phyloP scores from a whole-genome alignment of 2,329 filamentous ascomycete species.

The Aspergillus texensis region DNA sequence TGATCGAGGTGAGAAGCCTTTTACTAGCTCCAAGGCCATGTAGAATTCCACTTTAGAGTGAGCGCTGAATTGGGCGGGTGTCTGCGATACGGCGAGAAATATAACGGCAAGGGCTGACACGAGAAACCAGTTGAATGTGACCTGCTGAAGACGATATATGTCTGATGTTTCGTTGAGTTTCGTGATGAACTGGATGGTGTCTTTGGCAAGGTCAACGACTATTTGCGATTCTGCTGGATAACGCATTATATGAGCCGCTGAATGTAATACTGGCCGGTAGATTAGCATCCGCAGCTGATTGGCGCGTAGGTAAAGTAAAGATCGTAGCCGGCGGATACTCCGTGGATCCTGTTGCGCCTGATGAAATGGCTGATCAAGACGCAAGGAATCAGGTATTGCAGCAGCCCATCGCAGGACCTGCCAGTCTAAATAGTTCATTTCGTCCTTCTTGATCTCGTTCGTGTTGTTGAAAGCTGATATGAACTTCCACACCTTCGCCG shows the following conservation, averaged over 20 bases:
- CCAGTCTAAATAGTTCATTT: constrained; percentile 78
- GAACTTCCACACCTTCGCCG: constrained; percentile 81
- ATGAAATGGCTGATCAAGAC: constrained; percentile 59
- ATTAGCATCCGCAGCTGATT: constrained; percentile 90
- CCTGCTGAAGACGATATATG: constrained; percentile 64
- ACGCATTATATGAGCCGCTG: constrained; percentile 70
- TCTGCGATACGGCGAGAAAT: constrained; percentile 65
- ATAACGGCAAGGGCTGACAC: constrained; percentile 64
- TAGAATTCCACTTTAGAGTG: constrained; percentile 66
- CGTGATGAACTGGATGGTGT: constrained; percentile 63
- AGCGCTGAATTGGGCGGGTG: constrained; percentile 60
- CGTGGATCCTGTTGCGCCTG: constrained; percentile 48
- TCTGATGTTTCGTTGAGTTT: constrained; percentile 63
- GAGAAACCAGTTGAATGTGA: constrained; percentile 68
- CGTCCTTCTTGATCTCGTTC: constrained; percentile 68
- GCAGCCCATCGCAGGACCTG: constrained; percentile 85
- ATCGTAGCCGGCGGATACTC: constrained; percentile 71
- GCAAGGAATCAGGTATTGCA: constrained; percentile 64
- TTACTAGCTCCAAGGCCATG: constrained; percentile 65
- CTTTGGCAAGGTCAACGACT: constrained; percentile 64
- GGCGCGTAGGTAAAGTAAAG: constrained; percentile 81
- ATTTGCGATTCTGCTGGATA: constrained; percentile 72
- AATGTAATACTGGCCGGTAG: constrained; percentile 83
- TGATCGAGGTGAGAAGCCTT: constrained; percentile 61
- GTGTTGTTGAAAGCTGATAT: constrained; percentile 71